A percentile compares a stretch with the other conserved stretches of the same genome.
These are phyloP conservation scores for Cystobasidium tubakii DNA, from an alignment of 768 basidiomycete species.

Conservation along the genomic window DNA sequence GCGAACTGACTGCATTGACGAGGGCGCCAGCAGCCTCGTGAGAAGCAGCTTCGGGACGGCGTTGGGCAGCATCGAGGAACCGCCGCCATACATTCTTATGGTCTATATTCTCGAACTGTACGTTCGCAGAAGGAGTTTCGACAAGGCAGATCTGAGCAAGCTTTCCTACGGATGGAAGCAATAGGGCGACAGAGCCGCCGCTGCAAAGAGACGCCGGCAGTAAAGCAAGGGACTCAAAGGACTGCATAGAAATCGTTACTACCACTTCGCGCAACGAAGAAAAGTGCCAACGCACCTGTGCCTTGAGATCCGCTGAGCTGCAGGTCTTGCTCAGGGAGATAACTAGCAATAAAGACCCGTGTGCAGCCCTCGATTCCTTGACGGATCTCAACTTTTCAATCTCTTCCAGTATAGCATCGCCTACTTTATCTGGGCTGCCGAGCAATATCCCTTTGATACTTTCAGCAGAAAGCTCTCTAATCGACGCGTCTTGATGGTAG, in stretches of 20 bases:
- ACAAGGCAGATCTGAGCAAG: not conserved
- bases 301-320: not conserved
- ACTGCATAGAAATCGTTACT: not conserved
- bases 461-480: not conserved
- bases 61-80: conserved; percentile 7
- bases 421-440: not conserved
- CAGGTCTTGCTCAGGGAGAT: not conserved
- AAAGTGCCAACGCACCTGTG: not conserved
- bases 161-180: conserved; percentile 4
- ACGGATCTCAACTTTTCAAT: not conserved
- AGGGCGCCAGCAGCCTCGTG: conserved; percentile 4
- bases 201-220: not conserved
- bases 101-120: conserved; percentile 16
- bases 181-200: not conserved
- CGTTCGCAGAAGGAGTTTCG: not conserved
- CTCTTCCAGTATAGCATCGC: not conserved
- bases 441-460: not conserved
- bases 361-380: not conserved
- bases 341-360: conserved; percentile 4
- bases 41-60: not conserved
- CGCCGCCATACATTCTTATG: conserved; percentile 30
- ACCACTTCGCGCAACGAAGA: not conserved
- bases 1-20: conserved; percentile 1
- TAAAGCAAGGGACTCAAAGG: not conserved
- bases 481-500: not conserved